Conservation (phyloP, 164 flowering plant species). For the Chloranthus sessilifolius region DNA sequence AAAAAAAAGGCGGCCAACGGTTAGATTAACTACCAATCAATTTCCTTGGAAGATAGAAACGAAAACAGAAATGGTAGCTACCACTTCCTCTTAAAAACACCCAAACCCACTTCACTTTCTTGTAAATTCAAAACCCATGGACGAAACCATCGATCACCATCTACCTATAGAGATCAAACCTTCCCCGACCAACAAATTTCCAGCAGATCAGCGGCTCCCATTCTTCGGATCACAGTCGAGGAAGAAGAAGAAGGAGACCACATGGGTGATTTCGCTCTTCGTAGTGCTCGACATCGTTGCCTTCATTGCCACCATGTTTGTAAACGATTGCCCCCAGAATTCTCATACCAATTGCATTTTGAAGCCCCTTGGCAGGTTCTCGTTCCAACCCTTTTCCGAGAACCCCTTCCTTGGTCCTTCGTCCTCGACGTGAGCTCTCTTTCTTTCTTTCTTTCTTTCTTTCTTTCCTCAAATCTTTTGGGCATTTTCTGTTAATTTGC, state of each 20-base stretch:
- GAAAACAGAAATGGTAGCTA: no score
- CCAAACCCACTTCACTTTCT: no score
- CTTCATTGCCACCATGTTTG: conserved; percentile 51
- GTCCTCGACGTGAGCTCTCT: conserved; percentile 50
- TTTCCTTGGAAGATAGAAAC: no score
- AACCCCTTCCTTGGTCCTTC: conserved; percentile 78
- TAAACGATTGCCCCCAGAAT: conserved; percentile 50
- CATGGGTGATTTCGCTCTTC: conserved; percentile 60
- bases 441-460: conserved; percentile 7
- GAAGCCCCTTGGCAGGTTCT: conserved; percentile 39
- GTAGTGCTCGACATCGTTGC: conserved; percentile 45
- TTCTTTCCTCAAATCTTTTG: background rate
- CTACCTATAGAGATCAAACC: no score
- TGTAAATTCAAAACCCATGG: no score
- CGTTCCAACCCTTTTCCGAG: conserved; percentile 73
- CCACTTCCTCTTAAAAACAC: no score
- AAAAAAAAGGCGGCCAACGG: no score
- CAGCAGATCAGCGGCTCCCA: conserved; percentile 15
- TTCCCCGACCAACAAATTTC: no score
- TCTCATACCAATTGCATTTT: conserved; percentile 56
- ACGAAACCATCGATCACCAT: no score
- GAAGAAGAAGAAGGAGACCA: conserved; percentile 31
- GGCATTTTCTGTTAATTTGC: background rate
- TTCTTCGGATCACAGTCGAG: conserved; percentile 43
- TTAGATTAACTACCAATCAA: no score